A percentile compares a stretch with the other conserved stretches of the same genome.
Conservation (phyloP, 2,329 filamentous ascomycete genomes). For the Trichocomaceae sp. region DNA sequence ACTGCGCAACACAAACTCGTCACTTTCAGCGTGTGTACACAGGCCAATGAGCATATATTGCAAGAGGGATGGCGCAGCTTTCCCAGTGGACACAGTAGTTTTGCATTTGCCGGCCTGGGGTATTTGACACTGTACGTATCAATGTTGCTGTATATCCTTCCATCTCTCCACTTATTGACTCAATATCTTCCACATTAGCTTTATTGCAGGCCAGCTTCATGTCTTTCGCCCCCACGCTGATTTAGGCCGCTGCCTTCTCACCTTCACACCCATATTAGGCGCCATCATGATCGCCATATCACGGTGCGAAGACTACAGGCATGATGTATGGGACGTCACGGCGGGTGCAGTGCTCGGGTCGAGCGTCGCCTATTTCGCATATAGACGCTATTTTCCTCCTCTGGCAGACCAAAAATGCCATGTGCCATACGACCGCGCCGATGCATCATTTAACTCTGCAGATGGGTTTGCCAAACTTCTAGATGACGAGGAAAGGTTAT, state of each 20-base stretch:
- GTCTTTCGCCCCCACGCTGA: constrained; percentile 54
- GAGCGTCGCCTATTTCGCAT: constrained; percentile 51
- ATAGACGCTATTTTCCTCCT: constrained; percentile 54
- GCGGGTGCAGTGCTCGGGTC: constrained; percentile 51
- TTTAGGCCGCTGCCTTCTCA: constrained; percentile 49
- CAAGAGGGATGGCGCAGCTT: constrained; percentile 62
- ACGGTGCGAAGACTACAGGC: constrained; percentile 57
- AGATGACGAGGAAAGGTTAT: constrained; percentile 28
- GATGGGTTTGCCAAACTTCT: constrained; percentile 23
- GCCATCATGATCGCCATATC: constrained; percentile 56
- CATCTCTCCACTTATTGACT: neutral
- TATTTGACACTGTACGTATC: constrained; percentile 46
- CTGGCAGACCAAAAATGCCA: constrained; percentile 47
- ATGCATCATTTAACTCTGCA: neutral
- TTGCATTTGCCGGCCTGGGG: constrained; percentile 55
- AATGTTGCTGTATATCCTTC: neutral
- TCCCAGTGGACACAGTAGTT: constrained; percentile 57
- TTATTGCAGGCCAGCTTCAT: constrained; percentile 50
- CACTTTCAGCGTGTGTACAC: constrained; percentile 39
- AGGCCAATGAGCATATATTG: constrained; percentile 49
- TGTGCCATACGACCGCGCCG: constrained; percentile 38
- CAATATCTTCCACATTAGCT: constrained; percentile 22
- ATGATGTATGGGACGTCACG: constrained; percentile 58
- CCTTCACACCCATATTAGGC: constrained; percentile 50
- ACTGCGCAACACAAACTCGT: constrained; percentile 52